Base-by-base conservation (phyloP, 2,329 filamentous ascomycete genomes). In the Cordyceps tenuipes region DNA sequence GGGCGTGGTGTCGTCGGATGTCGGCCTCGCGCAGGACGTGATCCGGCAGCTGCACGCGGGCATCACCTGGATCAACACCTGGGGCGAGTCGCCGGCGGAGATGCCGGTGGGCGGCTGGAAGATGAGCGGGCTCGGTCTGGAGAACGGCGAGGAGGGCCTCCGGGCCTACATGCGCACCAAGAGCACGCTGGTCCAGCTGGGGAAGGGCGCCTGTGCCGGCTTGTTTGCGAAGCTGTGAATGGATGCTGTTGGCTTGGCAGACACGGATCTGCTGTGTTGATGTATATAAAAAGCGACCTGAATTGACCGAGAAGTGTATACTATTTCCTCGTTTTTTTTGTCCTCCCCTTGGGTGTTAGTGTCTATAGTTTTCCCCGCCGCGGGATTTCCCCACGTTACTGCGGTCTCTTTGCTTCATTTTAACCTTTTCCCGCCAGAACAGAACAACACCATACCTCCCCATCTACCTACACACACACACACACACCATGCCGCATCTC, bases 81-180 rank as follows among this genome's bases (percentile, higher is more conserved):
- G 91, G 91, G 91, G 91, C n/a, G 91, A 96, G 76, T 87, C 83
- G 53, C 91, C 91, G 0, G 90, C 91, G 0, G 91, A 96, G 77
- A 96, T 96, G 91, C 88, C 88, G 2, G 91, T 96, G 0, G 91
- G 91, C 10, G 91, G 91, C 0, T 96, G 91, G 91, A 96, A 96
- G 78, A 82, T 89, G 80, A 95, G 90, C 70, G 91, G 91, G 39
- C 76, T 96, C 10, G 91, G 91, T 0, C 86, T 95, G 1, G 91
- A 96, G 79, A 96, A 96, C 71, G 91, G 91, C 3, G 79, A 85
- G 61, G 84, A 82, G 67, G 91, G 91, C 0, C 79, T 96, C 58
- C 86, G 89, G 72, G 87, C 89, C 3, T 96, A 91, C 87, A 82
- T 91, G 57, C 80, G 85, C 74, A 94, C 92, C 67, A 95, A 94